Conservation (phyloP, 2,329 filamentous ascomycete species). For the Byssochlamys sp. region DNA sequence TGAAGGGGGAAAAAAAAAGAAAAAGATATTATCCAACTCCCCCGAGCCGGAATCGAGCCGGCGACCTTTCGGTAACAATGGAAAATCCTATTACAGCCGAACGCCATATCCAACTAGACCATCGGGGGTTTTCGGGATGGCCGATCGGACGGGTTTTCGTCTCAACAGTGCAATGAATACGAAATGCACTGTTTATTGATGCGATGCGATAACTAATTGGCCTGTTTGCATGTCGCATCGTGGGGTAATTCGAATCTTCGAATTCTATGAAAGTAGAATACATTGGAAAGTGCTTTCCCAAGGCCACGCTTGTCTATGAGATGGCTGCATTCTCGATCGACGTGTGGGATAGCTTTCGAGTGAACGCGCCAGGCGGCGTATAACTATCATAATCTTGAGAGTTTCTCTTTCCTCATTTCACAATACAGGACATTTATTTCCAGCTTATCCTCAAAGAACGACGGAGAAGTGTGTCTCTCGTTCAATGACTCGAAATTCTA, state of each 20-base stretch:
- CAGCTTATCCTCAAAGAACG: not conserved
- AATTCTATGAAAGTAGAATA: too few relatives aligned
- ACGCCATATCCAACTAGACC: not conserved
- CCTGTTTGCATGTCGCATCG: too few relatives aligned
- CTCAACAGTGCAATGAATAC: not conserved
- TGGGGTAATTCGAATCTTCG: too few relatives aligned
- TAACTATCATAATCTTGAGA: not conserved
- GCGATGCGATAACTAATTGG: not conserved
- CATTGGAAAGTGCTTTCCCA: too few relatives aligned
- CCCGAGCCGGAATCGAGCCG: not conserved
- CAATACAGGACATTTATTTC: not conserved
- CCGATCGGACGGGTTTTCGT: not conserved
- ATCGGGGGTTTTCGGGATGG: not conserved
- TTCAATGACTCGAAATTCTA: not conserved
- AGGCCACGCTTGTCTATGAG: too few relatives aligned
- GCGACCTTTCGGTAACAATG: not conserved
- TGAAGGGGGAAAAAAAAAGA: not conserved
- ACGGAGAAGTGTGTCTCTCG: not conserved
- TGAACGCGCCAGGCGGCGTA: too few relatives aligned
- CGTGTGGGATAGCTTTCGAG: too few relatives aligned
- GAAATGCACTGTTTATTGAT: not conserved
- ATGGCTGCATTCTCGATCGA: too few relatives aligned
- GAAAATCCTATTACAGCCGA: not conserved
- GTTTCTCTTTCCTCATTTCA: not conserved
- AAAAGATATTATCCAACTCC: not conserved